Evolutionary conservation across 1,284 basidiomycete species (phyloP), one percentile per base, ranked within the genome.

Genomic region (Marasmius fiardii): DNA sequence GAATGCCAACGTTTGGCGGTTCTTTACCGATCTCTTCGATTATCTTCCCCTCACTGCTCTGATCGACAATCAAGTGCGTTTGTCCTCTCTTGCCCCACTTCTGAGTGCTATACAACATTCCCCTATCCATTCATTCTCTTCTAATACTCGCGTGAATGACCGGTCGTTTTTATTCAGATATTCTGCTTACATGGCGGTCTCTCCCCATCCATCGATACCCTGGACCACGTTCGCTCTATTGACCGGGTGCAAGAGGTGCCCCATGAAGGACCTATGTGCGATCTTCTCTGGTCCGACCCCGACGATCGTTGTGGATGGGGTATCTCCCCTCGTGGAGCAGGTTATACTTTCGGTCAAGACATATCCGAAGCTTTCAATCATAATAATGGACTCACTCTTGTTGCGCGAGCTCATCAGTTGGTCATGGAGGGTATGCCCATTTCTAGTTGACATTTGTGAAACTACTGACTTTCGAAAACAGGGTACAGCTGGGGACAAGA

Each of bases 261-360:
- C 5, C 96, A 99, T 73, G 96, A 99, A 75, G 96, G 96, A 4
- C 96, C 96, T 14, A 98, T 99, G 96, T 99, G 96, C 69, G 96
- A 99, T 74, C 79, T 99, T 54, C 83, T 99, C 54, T 99, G 96
- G 96, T 98, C 95, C 54, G 96, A 99, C 76, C 96, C 96, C 39
- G 96, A 99, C 71, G 96, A 99, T 76, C 90, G 97, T 55, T 98
- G 95, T 72, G 97, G 97, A 50, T 99, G 97, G 97, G 97, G 97
- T 35, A 98, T 99, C 68, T 97, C 94, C 65, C 97, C 97, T 43
- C 90, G 97, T 71, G 97, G 97, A 62, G 97, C 97, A 35, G 97
- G 97, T 7, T 99, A 98, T 75, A 99, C 96, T 8, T 99, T 99
- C 69, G 97, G 97, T 23, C 96, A 99, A 72, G 97, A 99, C 70